Conservation (phyloP, 768 basidiomycete species). For the Hebeloma cylindrosporum region DNA sequence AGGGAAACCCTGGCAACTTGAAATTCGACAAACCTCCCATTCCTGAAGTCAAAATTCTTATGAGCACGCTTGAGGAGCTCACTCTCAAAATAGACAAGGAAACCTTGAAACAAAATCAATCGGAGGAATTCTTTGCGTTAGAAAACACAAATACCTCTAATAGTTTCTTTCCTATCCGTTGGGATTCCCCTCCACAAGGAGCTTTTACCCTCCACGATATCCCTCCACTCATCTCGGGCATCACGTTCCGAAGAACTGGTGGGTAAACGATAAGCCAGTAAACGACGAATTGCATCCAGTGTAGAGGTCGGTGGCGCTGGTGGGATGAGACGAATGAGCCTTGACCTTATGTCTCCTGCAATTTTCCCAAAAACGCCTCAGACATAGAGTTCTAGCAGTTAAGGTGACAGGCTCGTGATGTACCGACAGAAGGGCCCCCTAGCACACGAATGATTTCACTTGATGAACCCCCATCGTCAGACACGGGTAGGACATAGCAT, state of each 20-base stretch:
- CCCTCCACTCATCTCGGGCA: slow-evolving; percentile 88
- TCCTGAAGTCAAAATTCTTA: slow-evolving; percentile 92
- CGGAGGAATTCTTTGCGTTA: neutral
- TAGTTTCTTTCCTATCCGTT: slow-evolving; percentile 85
- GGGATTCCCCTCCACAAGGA: slow-evolving; percentile 84
- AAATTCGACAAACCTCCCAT: slow-evolving; percentile 58
- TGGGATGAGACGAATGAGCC: slow-evolving; percentile 87
- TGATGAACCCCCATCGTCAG: slow-evolving; percentile 94
- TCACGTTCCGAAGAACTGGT: slow-evolving; percentile 63
- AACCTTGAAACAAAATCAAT: slow-evolving; percentile 50
- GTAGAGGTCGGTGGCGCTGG: slow-evolving; percentile 55
- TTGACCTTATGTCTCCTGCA: slow-evolving; percentile 83
- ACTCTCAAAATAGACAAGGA: slow-evolving; percentile 89
- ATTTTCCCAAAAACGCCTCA: too few species aligned
- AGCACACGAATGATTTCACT: slow-evolving; percentile 93
- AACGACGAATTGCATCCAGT: slow-evolving; percentile 67
- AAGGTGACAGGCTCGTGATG: slow-evolving; percentile 11
- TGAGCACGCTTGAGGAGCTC: slow-evolving; percentile 87
- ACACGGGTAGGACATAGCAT: slow-evolving; percentile 87
- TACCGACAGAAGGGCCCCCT: slow-evolving; percentile 83
- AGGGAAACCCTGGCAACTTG: neutral
- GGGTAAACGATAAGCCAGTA: slow-evolving; percentile 82
- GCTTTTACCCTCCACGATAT: slow-evolving; percentile 87
- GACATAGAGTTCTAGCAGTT: neutral
- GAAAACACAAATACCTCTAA: slow-evolving; percentile 60